Conservation (phyloP, 208 protist genomes). For the Herpetomonas tarakana region DNA sequence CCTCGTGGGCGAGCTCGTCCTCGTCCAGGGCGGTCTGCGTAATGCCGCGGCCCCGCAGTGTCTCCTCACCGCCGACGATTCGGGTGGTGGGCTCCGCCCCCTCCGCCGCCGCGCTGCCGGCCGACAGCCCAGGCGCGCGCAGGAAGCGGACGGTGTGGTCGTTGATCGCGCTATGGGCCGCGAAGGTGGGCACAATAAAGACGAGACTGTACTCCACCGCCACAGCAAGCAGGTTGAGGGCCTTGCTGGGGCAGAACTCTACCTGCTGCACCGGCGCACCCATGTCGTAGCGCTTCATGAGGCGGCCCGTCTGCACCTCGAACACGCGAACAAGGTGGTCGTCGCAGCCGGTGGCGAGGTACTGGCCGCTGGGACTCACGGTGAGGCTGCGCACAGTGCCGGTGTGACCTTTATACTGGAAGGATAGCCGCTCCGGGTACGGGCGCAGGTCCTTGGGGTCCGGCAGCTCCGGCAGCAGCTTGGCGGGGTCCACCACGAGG, state of each 20-base stretch:
- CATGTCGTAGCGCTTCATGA: slow-evolving; percentile 91
- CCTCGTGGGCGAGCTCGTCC: slow-evolving; percentile 74
- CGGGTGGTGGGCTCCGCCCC: slow-evolving; percentile 6
- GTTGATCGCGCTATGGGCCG: slow-evolving; percentile 78
- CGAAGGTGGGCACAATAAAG: slow-evolving; percentile 86
- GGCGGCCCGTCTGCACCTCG: slow-evolving; percentile 97
- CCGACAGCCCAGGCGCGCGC: slow-evolving; percentile 58
- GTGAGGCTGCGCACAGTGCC: slow-evolving; percentile 91
- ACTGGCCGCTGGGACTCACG: slow-evolving; percentile 96
- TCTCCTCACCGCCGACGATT: slow-evolving; percentile 37
- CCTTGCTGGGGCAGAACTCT: slow-evolving; percentile 93
- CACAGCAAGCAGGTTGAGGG: slow-evolving; percentile 88
- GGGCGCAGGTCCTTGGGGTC: slow-evolving; percentile 97
- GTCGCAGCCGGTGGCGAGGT: slow-evolving; percentile 95
- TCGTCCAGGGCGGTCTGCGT: slow-evolving; percentile 78
- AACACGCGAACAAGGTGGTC: slow-evolving; percentile 97
- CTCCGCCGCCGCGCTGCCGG: slow-evolving; percentile 10
- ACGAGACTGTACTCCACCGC: slow-evolving; percentile 88
- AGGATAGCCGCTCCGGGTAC: slow-evolving; percentile 96
- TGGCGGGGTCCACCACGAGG: slow-evolving; percentile 93
- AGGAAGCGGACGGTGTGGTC: slow-evolving; percentile 89
- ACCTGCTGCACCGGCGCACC: slow-evolving; percentile 89
- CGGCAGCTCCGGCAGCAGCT: slow-evolving; percentile 98
- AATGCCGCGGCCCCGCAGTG: slow-evolving; percentile 69
- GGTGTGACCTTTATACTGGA: slow-evolving; percentile 97